These are phyloP conservation scores for Chrysoporthe austroafricana DNA, from an alignment of 2,329 filamentous ascomycete genomes.

Conservation along the genomic window DNA sequence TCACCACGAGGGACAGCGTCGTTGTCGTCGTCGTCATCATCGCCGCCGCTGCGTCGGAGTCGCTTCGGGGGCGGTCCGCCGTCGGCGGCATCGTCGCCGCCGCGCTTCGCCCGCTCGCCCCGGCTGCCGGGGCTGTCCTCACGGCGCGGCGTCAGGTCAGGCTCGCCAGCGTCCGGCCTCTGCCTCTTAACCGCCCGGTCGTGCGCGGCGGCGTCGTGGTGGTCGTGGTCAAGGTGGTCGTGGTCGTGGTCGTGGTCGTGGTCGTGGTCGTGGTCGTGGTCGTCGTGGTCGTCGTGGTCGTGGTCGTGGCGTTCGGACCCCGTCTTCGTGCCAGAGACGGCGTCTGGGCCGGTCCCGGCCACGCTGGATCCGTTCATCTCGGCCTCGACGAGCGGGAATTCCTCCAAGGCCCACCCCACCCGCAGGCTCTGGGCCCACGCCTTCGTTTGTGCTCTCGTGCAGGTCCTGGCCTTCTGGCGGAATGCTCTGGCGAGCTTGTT, in stretches of 20 bases:
- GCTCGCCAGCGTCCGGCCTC: conserved; percentile 10
- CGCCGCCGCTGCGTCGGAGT: too few species aligned
- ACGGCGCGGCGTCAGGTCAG: background rate
- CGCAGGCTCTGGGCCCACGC: conserved; percentile 30
- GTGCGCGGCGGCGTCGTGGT: too few species aligned
- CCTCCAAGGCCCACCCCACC: conserved; percentile 36
- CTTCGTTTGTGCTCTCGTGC: conserved; percentile 24
- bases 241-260: background rate
- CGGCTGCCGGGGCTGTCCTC: background rate
- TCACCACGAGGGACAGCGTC: too few species aligned
- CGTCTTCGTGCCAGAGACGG: conserved; percentile 10
- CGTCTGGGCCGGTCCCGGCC: background rate
- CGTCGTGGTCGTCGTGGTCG: background rate
- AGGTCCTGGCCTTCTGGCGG: conserved; percentile 22
- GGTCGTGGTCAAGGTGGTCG: too few species aligned
- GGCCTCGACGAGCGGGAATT: conserved; percentile 36
- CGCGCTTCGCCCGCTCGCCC: background rate
- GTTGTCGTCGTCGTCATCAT: too few species aligned
- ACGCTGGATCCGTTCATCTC: conserved; percentile 29
- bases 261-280: too few species aligned
- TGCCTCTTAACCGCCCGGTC: conserved; percentile 3
- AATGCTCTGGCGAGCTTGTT: conserved; percentile 31
- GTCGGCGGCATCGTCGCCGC: background rate
- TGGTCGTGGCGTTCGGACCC: background rate
- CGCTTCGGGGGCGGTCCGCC: too few species aligned